Base-by-base conservation (phyloP, 176 grass and related monocot species). In the Olyra latifolia region DNA sequence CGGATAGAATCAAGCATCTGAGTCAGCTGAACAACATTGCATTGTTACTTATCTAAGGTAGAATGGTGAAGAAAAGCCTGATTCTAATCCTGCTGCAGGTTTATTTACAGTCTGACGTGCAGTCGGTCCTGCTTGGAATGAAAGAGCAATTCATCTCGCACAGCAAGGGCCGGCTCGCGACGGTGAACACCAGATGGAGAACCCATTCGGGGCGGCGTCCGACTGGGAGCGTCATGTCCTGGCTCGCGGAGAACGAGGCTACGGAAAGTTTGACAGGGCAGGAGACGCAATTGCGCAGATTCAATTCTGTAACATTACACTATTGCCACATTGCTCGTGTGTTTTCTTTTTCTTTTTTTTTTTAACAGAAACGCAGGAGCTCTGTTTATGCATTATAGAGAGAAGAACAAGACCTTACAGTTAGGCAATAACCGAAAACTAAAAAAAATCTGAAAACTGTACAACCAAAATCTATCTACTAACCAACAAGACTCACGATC, bases 191-290 rank as follows among this genome's bases (percentile, higher is more conserved):
- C 59, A 0, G 79, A 86, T 89, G 62, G 90, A 95, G 64, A 98
- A 98, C 72, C 96, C 92, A 4, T 93, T 98, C 43, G 81, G 86
- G 16, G 86, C 79, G n/a, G 79, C 58, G 7, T 91, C 92, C 1
- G 90, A 95, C 68, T 93, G 96, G 96, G 96, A 98, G 49, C 77
- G 83, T 28, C 92, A 93, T 88, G 83, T 92, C 7, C 68, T 98
- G 13, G 88, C 83, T 71, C 92, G 88, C 49, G 92, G 92, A 73
- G 92, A 85, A 89, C 88, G 20, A 88, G 93, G 81, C 88, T 95
- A 43, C 82, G 73, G 62, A 98, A 98, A 88, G 62, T 72, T 24
- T 82, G 81, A 87, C 39, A 56, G n/a, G 30, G 8, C 13, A 59
- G 10, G 23, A 60, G 55, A 4, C 1, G 55, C 23, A 13, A n/a